Percentiles rank a stretch among this genome's conserved stretches.
Conservation (phyloP, 202 grass and related monocot species). For the Musa balbisiana region DNA sequence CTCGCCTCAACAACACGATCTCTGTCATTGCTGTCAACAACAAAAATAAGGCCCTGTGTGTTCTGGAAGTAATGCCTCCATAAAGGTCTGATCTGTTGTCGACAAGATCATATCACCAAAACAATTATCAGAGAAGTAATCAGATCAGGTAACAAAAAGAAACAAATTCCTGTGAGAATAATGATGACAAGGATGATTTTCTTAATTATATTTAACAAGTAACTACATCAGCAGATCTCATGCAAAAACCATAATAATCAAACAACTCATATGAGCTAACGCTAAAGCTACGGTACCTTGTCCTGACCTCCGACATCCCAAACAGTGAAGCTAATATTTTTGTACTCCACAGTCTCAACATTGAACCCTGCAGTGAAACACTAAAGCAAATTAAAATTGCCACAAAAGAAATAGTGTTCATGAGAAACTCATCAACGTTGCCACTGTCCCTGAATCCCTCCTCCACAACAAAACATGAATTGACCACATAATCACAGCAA, state of each 20-base stretch:
- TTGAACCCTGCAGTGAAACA: background rate
- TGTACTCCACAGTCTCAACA: background rate
- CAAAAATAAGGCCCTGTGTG: conserved; percentile 11
- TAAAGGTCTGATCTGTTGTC: conserved; percentile 8
- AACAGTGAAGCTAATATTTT: background rate
- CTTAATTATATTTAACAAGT: background rate
- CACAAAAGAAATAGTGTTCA: background rate
- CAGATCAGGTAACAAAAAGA: background rate
- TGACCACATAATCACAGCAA: no score
- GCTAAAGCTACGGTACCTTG: background rate
- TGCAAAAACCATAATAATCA: background rate
- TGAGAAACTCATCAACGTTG: background rate
- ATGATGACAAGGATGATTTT: no score
- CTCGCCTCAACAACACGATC: conserved; percentile 13
- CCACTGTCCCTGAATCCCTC: no score
- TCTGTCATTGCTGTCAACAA: conserved; percentile 15
- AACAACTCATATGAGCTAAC: background rate
- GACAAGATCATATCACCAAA: background rate
- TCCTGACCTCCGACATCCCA: conserved; percentile 1
- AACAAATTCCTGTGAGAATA: no score
- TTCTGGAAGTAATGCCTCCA: conserved; percentile 14
- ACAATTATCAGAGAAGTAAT: background rate
- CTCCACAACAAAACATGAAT: no score
- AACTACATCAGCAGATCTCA: background rate
- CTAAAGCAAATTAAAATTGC: background rate